Base-by-base conservation (phyloP, 1,284 basidiomycete genomes). In the Malassezia yamatoensis region DNA sequence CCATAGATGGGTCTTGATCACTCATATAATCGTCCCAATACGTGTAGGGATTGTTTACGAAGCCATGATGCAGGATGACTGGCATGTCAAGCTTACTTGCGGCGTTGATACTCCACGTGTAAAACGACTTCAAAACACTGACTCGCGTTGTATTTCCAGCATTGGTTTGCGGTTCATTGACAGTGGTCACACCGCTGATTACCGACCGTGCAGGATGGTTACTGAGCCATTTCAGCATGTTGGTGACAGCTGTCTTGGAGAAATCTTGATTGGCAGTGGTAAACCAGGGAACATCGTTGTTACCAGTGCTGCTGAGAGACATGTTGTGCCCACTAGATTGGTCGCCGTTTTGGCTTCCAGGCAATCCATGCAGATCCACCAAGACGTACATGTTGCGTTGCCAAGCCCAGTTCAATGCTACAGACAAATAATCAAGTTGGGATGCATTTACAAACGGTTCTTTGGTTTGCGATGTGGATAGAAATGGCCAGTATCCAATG, bases 361-460 rank as follows among this genome's bases (percentile, higher is more conserved):
- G 77, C 53, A 78, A 65, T 33, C 75, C 76, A 63, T 78, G 77
- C 36, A 77, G 59, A 54, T 78, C 77, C 45, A 78, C 65, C 55
- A 77, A 60, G 36, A 75, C 73, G 55, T 77, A 76, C 67, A 78
- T 77, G 46, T 65, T 63, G 39, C 76, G 70, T 18, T 59, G 57
- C 60, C 76, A 71, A 64, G 66, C 61, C 72, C 69, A 74, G 45
- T 58, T 50, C 47, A 68, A 60, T 57, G 67, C 58, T 59, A 63
- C 61, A 43, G 62, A 50, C 40, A 73, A 58, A 50, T 67, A 66
- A 43, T 66, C 61, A 7, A 59, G 52, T 49, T 70, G 67, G 11
- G 58, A 58, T 9, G 64, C 49, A 43, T 62, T 66, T 18, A 58
- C 34, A 53, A 68, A 72, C 2, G 66, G 70, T 59, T 67, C 66